Conservation (phyloP, 768 basidiomycete species). For the Mycena maculata region DNA sequence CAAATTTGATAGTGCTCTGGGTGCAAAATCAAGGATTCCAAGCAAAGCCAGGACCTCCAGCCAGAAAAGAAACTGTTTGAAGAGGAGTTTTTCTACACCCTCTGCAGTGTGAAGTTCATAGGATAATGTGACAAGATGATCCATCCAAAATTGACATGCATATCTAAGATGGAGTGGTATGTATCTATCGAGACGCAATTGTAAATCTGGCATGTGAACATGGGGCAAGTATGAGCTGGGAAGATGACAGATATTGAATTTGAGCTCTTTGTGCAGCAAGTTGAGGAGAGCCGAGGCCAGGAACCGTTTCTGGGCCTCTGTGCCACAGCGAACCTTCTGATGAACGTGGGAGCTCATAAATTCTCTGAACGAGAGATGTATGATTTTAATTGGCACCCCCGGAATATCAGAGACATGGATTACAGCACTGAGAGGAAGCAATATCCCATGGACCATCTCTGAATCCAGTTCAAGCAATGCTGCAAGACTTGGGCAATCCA, state of each 20-base stretch:
- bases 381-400: not conserved
- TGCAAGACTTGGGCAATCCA: not conserved
- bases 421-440: constrained; percentile 8
- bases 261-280: not conserved
- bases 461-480: not conserved
- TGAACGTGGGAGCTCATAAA: not conserved
- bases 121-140: not conserved
- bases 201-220: not conserved
- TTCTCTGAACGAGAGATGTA: constrained; percentile 17
- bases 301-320: not conserved
- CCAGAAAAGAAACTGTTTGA: constrained; percentile 7
- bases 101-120: not conserved
- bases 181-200: not conserved
- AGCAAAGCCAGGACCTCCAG: constrained; percentile 13
- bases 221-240: not conserved
- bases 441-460: not conserved
- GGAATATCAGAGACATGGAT: not conserved
- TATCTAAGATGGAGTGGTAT: no score
- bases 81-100: not conserved
- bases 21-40: not conserved
- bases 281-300: not conserved
- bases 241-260: not conserved
- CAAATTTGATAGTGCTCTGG: not conserved
- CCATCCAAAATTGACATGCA: no score
- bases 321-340: not conserved